These are phyloP conservation scores for Tuber calosporum DNA, from an alignment of 495 filamentous ascomycete species.

Conservation along the genomic window DNA sequence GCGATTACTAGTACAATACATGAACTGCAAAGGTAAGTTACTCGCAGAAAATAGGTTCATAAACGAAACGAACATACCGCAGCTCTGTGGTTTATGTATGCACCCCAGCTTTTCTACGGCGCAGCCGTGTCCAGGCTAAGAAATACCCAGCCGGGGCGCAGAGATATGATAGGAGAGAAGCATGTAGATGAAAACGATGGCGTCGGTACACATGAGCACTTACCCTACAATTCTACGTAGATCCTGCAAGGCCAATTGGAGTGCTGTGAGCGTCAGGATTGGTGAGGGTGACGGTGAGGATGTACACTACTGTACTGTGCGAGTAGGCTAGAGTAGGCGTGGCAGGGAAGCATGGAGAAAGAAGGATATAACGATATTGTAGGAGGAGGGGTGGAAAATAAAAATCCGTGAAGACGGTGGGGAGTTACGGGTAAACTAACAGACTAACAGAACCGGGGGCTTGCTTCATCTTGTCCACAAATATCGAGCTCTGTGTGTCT, in stretches of 20 bases:
- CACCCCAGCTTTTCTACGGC: slow-evolving; percentile 37
- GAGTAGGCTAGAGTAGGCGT: too few relatives aligned
- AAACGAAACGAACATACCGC: slow-evolving; percentile 2
- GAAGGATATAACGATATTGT: neutral
- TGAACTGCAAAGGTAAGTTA: neutral
- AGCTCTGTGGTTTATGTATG: slow-evolving; percentile 15
- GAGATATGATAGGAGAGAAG: slow-evolving; percentile 23
- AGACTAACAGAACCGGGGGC: neutral
- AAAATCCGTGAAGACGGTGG: neutral
- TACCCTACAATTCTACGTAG: neutral
- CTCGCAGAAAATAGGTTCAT: neutral
- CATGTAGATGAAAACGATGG: slow-evolving; percentile 1
- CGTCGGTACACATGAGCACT: neutral
- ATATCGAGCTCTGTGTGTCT: slow-evolving; percentile 2
- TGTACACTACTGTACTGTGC: too few relatives aligned
- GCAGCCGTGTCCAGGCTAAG: slow-evolving; percentile 29
- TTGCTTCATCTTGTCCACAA: neutral
- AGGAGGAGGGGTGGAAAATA: neutral
- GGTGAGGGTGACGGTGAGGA: neutral
- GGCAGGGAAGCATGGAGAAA: neutral
- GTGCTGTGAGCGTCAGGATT: neutral
- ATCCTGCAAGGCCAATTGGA: neutral
- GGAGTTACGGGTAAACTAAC: neutral
- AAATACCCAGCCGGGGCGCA: slow-evolving; percentile 25
- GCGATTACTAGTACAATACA: too few relatives aligned